These are phyloP conservation scores for Pseudonitzschia delicatissima DNA, from an alignment of 108 stramenopile genomes.

Conservation along the genomic window DNA sequence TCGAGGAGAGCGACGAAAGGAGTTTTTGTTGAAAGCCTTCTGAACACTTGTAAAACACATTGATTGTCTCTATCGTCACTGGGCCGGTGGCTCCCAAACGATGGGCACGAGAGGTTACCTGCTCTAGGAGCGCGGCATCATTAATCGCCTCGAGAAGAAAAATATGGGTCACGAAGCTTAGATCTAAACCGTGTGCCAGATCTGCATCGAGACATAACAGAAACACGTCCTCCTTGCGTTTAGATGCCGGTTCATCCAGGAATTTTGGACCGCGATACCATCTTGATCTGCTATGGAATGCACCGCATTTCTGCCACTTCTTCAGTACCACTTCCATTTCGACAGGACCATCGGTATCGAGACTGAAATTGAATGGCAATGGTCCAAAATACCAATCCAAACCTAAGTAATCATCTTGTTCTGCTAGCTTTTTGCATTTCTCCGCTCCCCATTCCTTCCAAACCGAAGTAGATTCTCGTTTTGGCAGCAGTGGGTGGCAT, in stretches of 20 bases:
- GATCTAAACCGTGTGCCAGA: conserved; percentile 72
- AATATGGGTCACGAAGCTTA: conserved; percentile 80
- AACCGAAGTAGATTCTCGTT: conserved; percentile 23
- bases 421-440: conserved; percentile 34
- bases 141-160: conserved; percentile 78
- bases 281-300: conserved; percentile 35
- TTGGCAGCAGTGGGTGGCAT: conserved; percentile 39
- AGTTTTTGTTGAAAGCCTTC: background rate
- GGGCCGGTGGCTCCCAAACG: conserved; percentile 71
- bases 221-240: conserved; percentile 41
- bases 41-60: conserved; percentile 15
- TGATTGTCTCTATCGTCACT: conserved; percentile 63
- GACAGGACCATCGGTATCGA: conserved; percentile 17
- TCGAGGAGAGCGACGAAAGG: background rate
- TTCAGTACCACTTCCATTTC: conserved; percentile 27
- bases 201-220: conserved; percentile 59
- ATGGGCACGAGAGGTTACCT: conserved; percentile 79
- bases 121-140: conserved; percentile 67
- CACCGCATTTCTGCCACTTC: conserved; percentile 51
- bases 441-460: conserved; percentile 40
- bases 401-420: conserved; percentile 17
- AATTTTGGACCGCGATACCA: conserved; percentile 48
- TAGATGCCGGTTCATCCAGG: conserved; percentile 9
- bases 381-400: conserved; percentile 51
- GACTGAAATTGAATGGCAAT: conserved; percentile 11